phyloP scores from a whole-genome alignment of 1,284 basidiomycete species.

The Papiliotrema fonsecae region DNA sequence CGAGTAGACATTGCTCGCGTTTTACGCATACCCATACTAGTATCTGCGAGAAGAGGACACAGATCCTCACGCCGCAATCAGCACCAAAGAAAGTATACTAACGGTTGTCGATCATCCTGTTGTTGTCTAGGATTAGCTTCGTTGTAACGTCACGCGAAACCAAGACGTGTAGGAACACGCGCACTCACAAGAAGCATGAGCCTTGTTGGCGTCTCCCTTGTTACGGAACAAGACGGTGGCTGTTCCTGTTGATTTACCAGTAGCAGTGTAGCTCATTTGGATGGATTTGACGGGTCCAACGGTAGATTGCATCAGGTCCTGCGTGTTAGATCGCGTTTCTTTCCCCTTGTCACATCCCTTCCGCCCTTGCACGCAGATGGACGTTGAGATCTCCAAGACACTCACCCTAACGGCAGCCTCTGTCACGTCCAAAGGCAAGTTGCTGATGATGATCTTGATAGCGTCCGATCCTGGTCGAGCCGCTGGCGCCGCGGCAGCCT shows the following conservation, averaged over 20 bases:
- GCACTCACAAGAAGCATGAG: slow-evolving; percentile 69
- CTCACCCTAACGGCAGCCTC: slow-evolving; percentile 86
- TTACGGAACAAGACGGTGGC: slow-evolving; percentile 82
- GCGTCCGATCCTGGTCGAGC: slow-evolving; percentile 52
- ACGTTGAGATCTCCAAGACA: no score
- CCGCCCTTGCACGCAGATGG: no score
- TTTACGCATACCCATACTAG: background rate
- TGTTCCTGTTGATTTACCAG: slow-evolving; percentile 82
- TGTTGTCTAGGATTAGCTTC: slow-evolving; percentile 61
- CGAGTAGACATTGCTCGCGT: no score
- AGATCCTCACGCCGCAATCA: background rate
- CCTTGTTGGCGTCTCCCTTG: slow-evolving; percentile 85
- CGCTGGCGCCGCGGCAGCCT: slow-evolving; percentile 43
- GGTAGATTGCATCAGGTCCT: slow-evolving; percentile 91
- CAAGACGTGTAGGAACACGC: background rate
- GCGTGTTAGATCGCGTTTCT: background rate
- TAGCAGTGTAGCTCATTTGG: slow-evolving; percentile 76
- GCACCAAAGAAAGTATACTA: slow-evolving; percentile 52
- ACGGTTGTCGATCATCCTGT: slow-evolving; percentile 99
- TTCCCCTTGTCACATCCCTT: no score
- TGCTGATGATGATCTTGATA: slow-evolving; percentile 94
- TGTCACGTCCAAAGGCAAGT: slow-evolving; percentile 90
- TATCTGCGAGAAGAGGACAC: background rate
- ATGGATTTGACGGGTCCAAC: slow-evolving; percentile 82
- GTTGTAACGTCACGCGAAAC: background rate